Percentiles rank a stretch among this genome's conserved stretches.
Conservation (phyloP, 306 rosid genomes). For the Adenanthera pavonina region DNA sequence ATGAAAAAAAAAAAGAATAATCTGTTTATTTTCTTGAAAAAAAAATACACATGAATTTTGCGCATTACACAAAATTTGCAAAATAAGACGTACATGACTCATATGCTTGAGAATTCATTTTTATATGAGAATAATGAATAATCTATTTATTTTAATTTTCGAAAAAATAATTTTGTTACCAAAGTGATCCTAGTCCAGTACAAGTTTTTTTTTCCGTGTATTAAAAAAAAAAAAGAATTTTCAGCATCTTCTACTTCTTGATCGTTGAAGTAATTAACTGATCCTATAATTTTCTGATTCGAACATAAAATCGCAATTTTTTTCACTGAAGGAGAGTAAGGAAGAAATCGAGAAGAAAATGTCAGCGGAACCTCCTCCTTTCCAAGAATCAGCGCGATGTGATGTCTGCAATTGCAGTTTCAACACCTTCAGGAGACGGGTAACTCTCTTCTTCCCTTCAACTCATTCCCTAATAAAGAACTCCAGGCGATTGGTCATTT, state of each 20-base stretch:
- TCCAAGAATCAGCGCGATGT: conserved; percentile 91
- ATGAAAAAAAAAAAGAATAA: too few relatives aligned
- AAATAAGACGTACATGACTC: too few relatives aligned
- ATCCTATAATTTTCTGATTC: conserved; percentile 25
- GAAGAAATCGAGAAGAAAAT: conserved; percentile 43
- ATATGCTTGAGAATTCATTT: too few relatives aligned
- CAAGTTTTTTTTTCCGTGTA: not conserved
- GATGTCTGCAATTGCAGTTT: conserved; percentile 97
- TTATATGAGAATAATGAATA: too few relatives aligned
- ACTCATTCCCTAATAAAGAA: not conserved
- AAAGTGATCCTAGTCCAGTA: not conserved
- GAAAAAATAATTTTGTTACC: not conserved
- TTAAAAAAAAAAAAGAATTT: too few relatives aligned
- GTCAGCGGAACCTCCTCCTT: conserved; percentile 80
- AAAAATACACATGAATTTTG: too few relatives aligned
- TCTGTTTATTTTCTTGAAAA: too few relatives aligned
- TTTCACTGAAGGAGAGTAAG: not conserved
- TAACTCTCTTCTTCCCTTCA: conserved; percentile 15
- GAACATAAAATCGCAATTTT: conserved; percentile 1
- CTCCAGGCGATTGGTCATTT: not conserved
- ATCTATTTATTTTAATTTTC: not conserved
- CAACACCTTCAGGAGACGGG: conserved; percentile 96
- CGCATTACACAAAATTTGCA: too few relatives aligned
- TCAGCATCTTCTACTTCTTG: not conserved
- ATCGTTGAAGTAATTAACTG: not conserved